Base-by-base conservation (phyloP, 495 filamentous ascomycete genomes). In the Mytilinidion resinicola region DNA sequence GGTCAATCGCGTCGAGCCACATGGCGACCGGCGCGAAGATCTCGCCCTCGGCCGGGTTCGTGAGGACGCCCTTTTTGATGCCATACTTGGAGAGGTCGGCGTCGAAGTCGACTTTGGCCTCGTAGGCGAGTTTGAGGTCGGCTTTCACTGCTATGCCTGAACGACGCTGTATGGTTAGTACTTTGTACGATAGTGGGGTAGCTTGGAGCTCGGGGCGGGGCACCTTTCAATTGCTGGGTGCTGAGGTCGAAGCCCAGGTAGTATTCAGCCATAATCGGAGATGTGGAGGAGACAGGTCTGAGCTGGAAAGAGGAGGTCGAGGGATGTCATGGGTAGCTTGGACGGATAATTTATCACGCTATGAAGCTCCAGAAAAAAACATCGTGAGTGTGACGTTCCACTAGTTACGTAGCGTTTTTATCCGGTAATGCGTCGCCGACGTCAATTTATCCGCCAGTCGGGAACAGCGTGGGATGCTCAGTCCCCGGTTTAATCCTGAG, bases 161-260 rank as follows among this genome's bases (percentile, higher is more conserved):
- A 30, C 25, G 6, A 30, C 25, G 6, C 25, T 2, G 46, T 68
- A 19, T 57, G 58, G 46, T 37, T 15, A 39, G 49, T 17, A 11
- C 34, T 14, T 19, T 14, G 8, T 5, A 15, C 7, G 43, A 51
- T 61, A 53, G 61, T 39, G 61, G 61, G 61, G 61, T 60, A 60
- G 57, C 56, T 57, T 9, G 42, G 37, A 60, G 57, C 56, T 57
- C 3, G 42, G 36, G 20, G 58, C 37, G 59, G 58, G 59, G 55
- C 39, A 80, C 88, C 89, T 79, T 98, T 98, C 30, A 96, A 78
- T 69, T 96, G 91, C 73, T 96, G 93, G 56, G 93, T 97, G 25
- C 91, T 96, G 47, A 98, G 87, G 72, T 98, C 92, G 69, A 96
- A 92, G 42, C 92, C 92, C 56, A 96, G 80, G 63, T 96, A 96